phyloP scores from a whole-genome alignment of 768 basidiomycete species.

The Phaeolepiota aurea region DNA sequence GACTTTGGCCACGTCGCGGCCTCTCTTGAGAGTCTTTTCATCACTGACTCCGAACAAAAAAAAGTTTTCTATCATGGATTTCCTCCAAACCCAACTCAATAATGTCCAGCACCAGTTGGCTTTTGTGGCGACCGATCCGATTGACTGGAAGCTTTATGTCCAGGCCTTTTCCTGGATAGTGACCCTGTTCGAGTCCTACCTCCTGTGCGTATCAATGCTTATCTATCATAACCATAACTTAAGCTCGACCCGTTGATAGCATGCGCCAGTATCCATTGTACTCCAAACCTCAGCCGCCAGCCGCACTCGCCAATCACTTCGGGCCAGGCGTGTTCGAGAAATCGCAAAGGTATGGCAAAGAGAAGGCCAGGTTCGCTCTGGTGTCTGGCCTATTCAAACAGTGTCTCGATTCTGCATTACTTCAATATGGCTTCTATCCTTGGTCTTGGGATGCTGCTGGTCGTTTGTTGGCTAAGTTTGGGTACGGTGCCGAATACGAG shows the following conservation, averaged over 20 bases:
- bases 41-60: no score
- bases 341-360: constrained; percentile 84
- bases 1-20: background rate
- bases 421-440: constrained; percentile 74
- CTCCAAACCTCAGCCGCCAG: constrained; percentile 64
- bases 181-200: constrained; percentile 80
- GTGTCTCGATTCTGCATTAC: constrained; percentile 54
- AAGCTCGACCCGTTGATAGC: no score
- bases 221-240: no score
- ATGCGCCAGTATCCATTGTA: constrained; percentile 83
- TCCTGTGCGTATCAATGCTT: constrained; percentile 50
- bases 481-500: constrained; percentile 67
- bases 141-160: constrained; percentile 81
- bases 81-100: constrained; percentile 50
- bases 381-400: constrained; percentile 72
- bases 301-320: constrained; percentile 63
- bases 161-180: constrained; percentile 70
- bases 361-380: constrained; percentile 81
- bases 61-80: constrained; percentile 37
- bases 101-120: constrained; percentile 54
- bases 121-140: constrained; percentile 63
- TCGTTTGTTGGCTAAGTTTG: constrained; percentile 34
- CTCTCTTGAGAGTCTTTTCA: background rate
- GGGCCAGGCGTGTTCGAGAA: constrained; percentile 69
- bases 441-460: constrained; percentile 76